Evolutionary conservation across 2,329 filamentous ascomycete genomes (phyloP).

Genomic region (Diaporthe sp.): DNA sequence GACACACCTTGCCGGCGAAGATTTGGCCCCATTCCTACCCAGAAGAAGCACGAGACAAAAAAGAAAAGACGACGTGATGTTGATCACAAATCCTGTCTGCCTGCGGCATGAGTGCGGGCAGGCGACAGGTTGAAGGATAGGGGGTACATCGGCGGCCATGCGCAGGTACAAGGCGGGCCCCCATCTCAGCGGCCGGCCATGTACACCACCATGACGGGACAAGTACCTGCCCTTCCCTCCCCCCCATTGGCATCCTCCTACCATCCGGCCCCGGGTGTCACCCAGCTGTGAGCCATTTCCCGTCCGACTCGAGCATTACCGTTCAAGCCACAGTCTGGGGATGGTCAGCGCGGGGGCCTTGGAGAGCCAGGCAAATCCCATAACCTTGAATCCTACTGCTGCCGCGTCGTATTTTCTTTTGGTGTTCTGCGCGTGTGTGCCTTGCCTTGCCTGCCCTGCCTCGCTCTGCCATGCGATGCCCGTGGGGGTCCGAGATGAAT

Average conservation of each 20-base stretch:
- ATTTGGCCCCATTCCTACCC: slow-evolving; percentile 3
- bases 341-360: background rate
- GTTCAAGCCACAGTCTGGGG: slow-evolving; percentile 19
- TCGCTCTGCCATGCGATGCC: background rate
- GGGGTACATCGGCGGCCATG: background rate
- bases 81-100: background rate
- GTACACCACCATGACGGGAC: slow-evolving; percentile 17
- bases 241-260: background rate
- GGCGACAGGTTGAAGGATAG: background rate
- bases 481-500: background rate
- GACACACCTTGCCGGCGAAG: background rate
- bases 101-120: background rate
- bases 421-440: background rate
- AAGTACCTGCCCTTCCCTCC: background rate
- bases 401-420: background rate
- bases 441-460: slow-evolving; percentile 8
- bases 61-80: background rate
- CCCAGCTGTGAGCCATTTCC: background rate
- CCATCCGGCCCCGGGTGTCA: background rate
- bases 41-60: background rate
- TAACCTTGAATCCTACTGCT: slow-evolving; percentile 25
- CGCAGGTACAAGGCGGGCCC: slow-evolving; percentile 19
- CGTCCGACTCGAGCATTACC: background rate
- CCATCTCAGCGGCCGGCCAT: background rate
- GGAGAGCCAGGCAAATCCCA: background rate